A percentile compares a stretch with the other conserved stretches of the same genome.
Conservation (phyloP, 2,329 filamentous ascomycete species). For the Calonectria multiphialidica region DNA sequence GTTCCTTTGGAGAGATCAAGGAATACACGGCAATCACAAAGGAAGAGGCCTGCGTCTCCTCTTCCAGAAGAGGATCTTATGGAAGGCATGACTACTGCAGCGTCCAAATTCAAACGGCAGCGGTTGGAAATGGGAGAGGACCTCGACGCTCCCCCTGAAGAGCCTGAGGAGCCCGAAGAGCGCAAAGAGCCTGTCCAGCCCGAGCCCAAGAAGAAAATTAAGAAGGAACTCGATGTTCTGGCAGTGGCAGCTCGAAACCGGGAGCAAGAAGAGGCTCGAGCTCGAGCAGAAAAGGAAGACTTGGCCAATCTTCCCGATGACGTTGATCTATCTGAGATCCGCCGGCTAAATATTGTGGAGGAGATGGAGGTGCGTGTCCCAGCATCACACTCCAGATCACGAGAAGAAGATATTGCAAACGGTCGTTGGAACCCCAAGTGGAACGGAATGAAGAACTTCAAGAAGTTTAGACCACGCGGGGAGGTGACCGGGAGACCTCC, state of each 20-base stretch:
- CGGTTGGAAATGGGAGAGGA: slow-evolving; percentile 71
- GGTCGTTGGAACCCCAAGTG: slow-evolving; percentile 86
- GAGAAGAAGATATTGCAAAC: slow-evolving; percentile 64
- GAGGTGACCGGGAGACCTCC: slow-evolving; percentile 57
- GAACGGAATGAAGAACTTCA: slow-evolving; percentile 98
- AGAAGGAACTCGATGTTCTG: slow-evolving; percentile 76
- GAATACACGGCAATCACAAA: slow-evolving; percentile 44
- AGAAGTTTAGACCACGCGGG: slow-evolving; percentile 79
- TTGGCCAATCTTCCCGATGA: slow-evolving; percentile 67
- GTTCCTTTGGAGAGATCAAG: slow-evolving; percentile 37
- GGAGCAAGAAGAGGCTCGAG: slow-evolving; percentile 75
- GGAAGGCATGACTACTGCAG: slow-evolving; percentile 80
- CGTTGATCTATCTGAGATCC: slow-evolving; percentile 80
- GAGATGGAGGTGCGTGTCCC: slow-evolving; percentile 73
- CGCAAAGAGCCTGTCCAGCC: not conserved
- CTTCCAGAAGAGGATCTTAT: slow-evolving; percentile 68
- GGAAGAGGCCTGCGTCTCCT: slow-evolving; percentile 61
- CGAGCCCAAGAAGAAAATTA: slow-evolving; percentile 60
- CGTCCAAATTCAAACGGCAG: slow-evolving; percentile 83
- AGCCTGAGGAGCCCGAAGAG: slow-evolving; percentile 39
- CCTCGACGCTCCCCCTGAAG: slow-evolving; percentile 48
- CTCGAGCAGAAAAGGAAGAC: slow-evolving; percentile 65
- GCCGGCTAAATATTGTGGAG: slow-evolving; percentile 81
- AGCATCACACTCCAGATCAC: slow-evolving; percentile 43
- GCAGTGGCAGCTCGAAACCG: slow-evolving; percentile 72